phyloP scores from a whole-genome alignment of 331 rosid genomes.

The Cydonia oblonga region DNA sequence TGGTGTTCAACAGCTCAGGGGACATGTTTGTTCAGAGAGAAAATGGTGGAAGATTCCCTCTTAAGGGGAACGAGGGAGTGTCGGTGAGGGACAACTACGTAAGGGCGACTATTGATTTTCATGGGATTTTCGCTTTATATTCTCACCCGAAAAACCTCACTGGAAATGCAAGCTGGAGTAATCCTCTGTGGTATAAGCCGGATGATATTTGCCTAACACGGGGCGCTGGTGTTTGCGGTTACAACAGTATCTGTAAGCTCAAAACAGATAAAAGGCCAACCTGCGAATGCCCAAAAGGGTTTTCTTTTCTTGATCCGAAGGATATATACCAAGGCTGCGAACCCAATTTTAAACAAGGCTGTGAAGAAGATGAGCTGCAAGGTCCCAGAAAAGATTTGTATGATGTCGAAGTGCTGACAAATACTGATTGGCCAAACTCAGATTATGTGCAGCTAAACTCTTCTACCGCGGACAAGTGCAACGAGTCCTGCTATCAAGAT shows the following conservation, averaged over 20 bases:
- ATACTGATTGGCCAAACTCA: constrained; percentile 38
- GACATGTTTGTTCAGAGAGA: not conserved
- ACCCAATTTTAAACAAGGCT: constrained; percentile 36
- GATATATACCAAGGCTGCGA: constrained; percentile 5
- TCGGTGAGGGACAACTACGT: not conserved
- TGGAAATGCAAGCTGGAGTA: not conserved
- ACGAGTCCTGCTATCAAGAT: constrained; percentile 31
- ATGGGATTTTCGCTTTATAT: constrained; percentile 8
- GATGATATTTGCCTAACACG: not conserved
- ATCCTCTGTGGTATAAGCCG: not conserved
- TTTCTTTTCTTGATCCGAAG: not conserved
- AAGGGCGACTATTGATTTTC: not conserved
- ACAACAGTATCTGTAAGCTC: not conserved
- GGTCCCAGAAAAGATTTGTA: constrained; percentile 2
- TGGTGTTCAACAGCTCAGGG: constrained; percentile 9
- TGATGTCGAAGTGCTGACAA: not conserved
- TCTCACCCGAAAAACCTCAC: not conserved
- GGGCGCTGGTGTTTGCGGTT: not conserved
- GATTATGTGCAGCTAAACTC: constrained; percentile 16
- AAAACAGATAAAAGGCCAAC: not conserved
- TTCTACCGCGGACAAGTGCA: constrained; percentile 27
- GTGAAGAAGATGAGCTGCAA: constrained; percentile 24
- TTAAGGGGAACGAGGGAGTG: not conserved
- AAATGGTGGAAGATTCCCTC: not conserved
- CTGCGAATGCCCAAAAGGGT: not conserved